A percentile compares a stretch with the other conserved stretches of the same genome.
phyloP scores from a whole-genome alignment of 805 yeast genomes.

The Ogataea wickerhamii region DNA sequence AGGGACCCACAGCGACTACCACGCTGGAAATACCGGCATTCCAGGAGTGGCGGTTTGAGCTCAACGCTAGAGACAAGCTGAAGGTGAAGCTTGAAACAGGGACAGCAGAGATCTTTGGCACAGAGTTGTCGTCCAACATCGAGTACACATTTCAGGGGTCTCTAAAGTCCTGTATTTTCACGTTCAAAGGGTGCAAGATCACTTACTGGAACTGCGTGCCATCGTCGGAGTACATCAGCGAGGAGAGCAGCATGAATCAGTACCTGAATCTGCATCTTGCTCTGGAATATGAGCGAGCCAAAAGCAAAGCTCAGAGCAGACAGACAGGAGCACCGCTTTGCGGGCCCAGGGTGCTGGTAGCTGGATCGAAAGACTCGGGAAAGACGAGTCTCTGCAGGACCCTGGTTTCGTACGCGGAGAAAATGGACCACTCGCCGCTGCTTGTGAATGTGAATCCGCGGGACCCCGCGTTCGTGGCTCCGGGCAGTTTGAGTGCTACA shows the following conservation, averaged over 20 bases:
- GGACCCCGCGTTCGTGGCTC: constrained; percentile 49
- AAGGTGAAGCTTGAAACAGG: constrained; percentile 59
- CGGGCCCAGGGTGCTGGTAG: constrained; percentile 57
- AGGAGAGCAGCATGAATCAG: constrained; percentile 63
- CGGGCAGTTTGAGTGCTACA: constrained; percentile 83
- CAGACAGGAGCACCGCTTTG: background rate
- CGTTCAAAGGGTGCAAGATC: constrained; percentile 64
- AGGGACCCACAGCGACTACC: constrained; percentile 1
- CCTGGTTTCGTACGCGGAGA: constrained; percentile 70
- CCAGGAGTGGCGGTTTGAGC: constrained; percentile 77
- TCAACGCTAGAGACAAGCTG: constrained; percentile 44
- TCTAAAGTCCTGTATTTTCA: constrained; percentile 50
- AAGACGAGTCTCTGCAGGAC: constrained; percentile 73
- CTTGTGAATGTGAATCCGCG: constrained; percentile 76
- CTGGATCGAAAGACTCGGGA: constrained; percentile 75
- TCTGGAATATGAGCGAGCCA: constrained; percentile 52
- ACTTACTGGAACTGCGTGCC: constrained; percentile 45
- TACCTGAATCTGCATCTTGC: constrained; percentile 73
- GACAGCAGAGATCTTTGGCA: constrained; percentile 86
- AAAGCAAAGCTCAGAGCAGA: constrained; percentile 22
- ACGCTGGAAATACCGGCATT: constrained; percentile 26
- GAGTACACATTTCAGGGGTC: constrained; percentile 55
- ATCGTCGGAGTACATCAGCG: constrained; percentile 59
- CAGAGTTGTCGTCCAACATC: constrained; percentile 75
- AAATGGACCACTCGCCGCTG: constrained; percentile 63